Evolutionary conservation across 23 red algal genomes (phyloP).

Genomic region (Gracilaria domingensis): DNA sequence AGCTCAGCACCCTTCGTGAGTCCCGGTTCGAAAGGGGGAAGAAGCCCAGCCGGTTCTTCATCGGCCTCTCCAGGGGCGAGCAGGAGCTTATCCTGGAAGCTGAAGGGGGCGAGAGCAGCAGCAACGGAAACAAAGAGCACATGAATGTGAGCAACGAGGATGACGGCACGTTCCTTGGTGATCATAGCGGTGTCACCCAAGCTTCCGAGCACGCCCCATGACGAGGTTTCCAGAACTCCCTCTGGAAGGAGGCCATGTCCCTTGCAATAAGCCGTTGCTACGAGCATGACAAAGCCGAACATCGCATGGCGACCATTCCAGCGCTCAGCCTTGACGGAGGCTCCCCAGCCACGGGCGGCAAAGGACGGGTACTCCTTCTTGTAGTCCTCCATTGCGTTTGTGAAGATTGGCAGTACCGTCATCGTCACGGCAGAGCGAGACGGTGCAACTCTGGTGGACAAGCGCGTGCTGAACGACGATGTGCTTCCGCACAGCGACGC

Average conservation of each 20-base stretch:
- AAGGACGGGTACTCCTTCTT: constrained; percentile 85
- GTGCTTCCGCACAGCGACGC: constrained; percentile 22
- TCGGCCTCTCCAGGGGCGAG: constrained; percentile 84
- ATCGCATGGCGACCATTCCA: constrained; percentile 96
- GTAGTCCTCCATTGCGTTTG: constrained; percentile 92
- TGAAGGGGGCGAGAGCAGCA: constrained; percentile 87
- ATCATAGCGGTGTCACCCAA: constrained; percentile 76
- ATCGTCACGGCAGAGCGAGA: constrained; percentile 17
- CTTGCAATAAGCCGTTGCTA: constrained; percentile 75
- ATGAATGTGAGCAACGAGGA: constrained; percentile 90
- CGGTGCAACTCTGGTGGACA: constrained; percentile 36
- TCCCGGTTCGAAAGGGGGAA: constrained; percentile 81
- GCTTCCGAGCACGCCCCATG: constrained; percentile 76
- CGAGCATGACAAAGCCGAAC: constrained; percentile 82
- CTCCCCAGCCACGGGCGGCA: constrained; percentile 88
- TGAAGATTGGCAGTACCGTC: constrained; percentile 70
- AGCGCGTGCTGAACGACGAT: constrained; percentile 30
- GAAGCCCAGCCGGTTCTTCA: constrained; percentile 84
- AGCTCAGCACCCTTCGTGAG: constrained; percentile 92
- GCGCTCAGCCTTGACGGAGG: constrained; percentile 88
- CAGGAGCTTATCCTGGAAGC: constrained; percentile 96
- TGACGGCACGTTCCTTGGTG: constrained; percentile 76
- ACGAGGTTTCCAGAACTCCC: constrained; percentile 64
- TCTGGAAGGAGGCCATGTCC: constrained; percentile 89
- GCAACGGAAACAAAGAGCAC: constrained; percentile 88